Conservation (phyloP, 495 filamentous ascomycete species). For the Penicillium paxilli region DNA sequence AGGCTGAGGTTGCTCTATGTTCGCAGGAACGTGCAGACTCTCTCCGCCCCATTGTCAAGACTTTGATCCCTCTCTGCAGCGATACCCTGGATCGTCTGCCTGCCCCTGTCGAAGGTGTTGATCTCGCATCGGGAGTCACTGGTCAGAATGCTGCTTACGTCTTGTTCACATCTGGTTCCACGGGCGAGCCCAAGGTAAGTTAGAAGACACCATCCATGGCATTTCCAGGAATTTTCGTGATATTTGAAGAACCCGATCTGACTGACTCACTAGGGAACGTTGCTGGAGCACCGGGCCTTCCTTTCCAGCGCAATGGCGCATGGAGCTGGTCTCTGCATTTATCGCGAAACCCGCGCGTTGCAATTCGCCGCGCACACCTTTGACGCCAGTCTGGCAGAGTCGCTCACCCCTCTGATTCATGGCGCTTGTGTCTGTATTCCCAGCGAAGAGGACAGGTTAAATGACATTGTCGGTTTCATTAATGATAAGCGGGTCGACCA, state of each 20-base stretch:
- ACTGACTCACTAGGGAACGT: slow-evolving; percentile 34
- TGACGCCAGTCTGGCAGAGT: slow-evolving; percentile 47
- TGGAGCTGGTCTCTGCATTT: slow-evolving; percentile 30
- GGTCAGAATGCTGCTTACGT: slow-evolving; percentile 43
- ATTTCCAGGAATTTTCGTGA: neutral
- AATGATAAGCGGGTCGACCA: slow-evolving; percentile 45
- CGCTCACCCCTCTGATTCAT: slow-evolving; percentile 42
- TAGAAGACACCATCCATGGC: neutral
- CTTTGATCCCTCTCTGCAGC: slow-evolving; percentile 38
- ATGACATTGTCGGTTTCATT: slow-evolving; percentile 48
- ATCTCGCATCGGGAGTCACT: slow-evolving; percentile 30
- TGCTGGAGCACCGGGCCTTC: slow-evolving; percentile 49
- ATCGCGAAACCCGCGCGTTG: slow-evolving; percentile 34
- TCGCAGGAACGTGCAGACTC: slow-evolving; percentile 39
- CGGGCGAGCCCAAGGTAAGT: slow-evolving; percentile 52
- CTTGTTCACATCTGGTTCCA: slow-evolving; percentile 52
- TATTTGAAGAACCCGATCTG: neutral
- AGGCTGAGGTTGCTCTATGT: slow-evolving; percentile 51
- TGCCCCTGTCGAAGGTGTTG: slow-evolving; percentile 13
- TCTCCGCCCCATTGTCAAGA: slow-evolving; percentile 28
- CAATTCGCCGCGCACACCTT: slow-evolving; percentile 58
- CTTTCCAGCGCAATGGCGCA: slow-evolving; percentile 46
- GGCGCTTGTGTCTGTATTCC: slow-evolving; percentile 49
- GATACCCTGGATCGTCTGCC: slow-evolving; percentile 29
- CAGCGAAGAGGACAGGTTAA: slow-evolving; percentile 51